A percentile compares a stretch with the other conserved stretches of the same genome.
Evolutionary conservation across 1,284 basidiomycete species (phyloP).

Genomic region (Cryptococcus wingfieldii): DNA sequence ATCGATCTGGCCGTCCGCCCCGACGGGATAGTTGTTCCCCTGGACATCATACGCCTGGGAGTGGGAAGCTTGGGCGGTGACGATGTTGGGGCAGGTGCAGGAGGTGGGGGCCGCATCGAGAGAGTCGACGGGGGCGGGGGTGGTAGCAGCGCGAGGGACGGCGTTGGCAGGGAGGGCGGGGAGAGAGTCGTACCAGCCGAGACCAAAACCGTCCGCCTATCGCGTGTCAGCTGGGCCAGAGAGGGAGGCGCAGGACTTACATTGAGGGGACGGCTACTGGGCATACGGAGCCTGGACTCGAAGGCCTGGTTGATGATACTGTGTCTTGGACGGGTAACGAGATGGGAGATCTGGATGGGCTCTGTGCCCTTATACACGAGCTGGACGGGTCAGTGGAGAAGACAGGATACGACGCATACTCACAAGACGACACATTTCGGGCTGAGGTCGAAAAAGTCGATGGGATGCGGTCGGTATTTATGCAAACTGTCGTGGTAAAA

Average conservation of each 20-base stretch:
- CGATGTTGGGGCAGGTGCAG: slow-evolving; percentile 1
- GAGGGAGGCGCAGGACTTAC: slow-evolving; percentile 19
- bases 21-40: background rate
- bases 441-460: background rate
- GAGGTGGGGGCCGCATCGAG: slow-evolving; percentile 10
- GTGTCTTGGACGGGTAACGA: slow-evolving; percentile 86
- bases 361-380: slow-evolving; percentile 79
- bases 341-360: slow-evolving; percentile 80
- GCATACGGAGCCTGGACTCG: slow-evolving; percentile 79
- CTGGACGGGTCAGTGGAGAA: slow-evolving; percentile 15
- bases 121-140: slow-evolving; percentile 1
- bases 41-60: slow-evolving; percentile 6
- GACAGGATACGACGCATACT: slow-evolving; percentile 4
- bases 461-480: background rate
- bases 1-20: slow-evolving; percentile 4
- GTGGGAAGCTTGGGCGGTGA: slow-evolving; percentile 6
- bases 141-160: slow-evolving; percentile 10
- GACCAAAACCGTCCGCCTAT: slow-evolving; percentile 90
- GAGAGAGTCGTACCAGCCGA: slow-evolving; percentile 62
- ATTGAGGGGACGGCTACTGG: slow-evolving; percentile 76
- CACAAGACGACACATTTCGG: slow-evolving; percentile 29
- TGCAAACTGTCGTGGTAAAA: background rate
- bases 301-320: slow-evolving; percentile 95
- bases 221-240: background rate
- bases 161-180: slow-evolving; percentile 8